A percentile compares a stretch with the other conserved stretches of the same genome.
Evolutionary conservation across 176 grass and related monocot genomes (phyloP).

Genomic region (Zoysia japonica): DNA sequence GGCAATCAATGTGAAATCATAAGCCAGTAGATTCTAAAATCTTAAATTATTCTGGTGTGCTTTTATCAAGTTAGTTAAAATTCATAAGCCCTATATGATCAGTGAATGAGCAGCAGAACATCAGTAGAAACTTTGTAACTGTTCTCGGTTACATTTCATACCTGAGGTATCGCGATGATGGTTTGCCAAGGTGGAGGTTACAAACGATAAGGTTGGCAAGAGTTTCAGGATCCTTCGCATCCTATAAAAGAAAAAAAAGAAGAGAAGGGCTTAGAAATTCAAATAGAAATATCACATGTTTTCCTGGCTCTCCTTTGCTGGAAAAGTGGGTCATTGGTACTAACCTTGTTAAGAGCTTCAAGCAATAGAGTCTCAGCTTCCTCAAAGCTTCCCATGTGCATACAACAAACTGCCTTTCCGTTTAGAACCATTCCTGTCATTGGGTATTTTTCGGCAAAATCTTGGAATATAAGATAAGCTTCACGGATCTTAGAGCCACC

Average conservation of each 20-base stretch:
- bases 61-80: conserved; percentile 13
- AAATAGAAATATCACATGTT: neutral
- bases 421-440: conserved; percentile 91
- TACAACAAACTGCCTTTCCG: conserved; percentile 96
- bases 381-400: conserved; percentile 95
- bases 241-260: conserved; percentile 35
- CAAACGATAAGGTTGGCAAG: conserved; percentile 76
- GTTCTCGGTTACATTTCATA: conserved; percentile 25
- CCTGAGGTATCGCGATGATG: conserved; percentile 66
- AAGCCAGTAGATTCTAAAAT: neutral
- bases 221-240: conserved; percentile 78
- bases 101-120: neutral
- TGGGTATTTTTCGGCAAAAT: conserved; percentile 94
- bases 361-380: conserved; percentile 90
- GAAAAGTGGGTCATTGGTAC: neutral
- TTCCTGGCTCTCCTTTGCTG: neutral
- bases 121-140: conserved; percentile 6
- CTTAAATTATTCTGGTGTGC: neutral
- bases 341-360: conserved; percentile 94
- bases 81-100: conserved; percentile 6
- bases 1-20: neutral
- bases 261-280: neutral
- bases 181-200: conserved; percentile 77
- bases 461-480: conserved; percentile 95
- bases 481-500: conserved; percentile 93